Evolutionary conservation across 2,329 filamentous ascomycete species (phyloP).

Genomic region (Rutstroemia sydowiana): DNA sequence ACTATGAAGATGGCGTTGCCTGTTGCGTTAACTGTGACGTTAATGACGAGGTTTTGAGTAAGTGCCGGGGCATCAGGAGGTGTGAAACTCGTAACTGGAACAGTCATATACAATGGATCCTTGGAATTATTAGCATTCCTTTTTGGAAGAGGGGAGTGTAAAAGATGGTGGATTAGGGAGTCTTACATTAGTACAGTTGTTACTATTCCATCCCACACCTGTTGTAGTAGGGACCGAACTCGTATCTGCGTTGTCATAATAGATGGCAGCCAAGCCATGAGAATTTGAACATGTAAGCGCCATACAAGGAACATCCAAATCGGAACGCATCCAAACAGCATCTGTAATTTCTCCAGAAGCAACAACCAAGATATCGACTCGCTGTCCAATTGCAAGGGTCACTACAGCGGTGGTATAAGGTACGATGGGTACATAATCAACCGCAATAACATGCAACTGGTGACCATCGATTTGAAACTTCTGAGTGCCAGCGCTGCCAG

Average conservation of each 20-base stretch:
- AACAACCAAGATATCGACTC: slow-evolving; percentile 37
- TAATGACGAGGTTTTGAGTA: slow-evolving; percentile 7
- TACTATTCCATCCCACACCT: slow-evolving; percentile 6
- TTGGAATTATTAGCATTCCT: not conserved
- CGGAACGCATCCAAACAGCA: slow-evolving; percentile 55
- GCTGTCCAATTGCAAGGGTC: slow-evolving; percentile 43
- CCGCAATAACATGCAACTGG: slow-evolving; percentile 47
- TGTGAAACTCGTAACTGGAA: not conserved
- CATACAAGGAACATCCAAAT: slow-evolving; percentile 37
- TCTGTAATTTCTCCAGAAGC: slow-evolving; percentile 39
- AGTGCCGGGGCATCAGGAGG: slow-evolving; percentile 5
- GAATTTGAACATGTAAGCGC: slow-evolving; percentile 38
- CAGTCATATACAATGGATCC: slow-evolving; percentile 5
- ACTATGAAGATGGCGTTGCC: slow-evolving; percentile 2
- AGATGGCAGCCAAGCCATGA: slow-evolving; percentile 48
- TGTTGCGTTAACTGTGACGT: slow-evolving; percentile 2
- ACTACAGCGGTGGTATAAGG: slow-evolving; percentile 44
- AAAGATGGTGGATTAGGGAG: not conserved
- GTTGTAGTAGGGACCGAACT: slow-evolving; percentile 3
- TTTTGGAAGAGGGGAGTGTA: not conserved
- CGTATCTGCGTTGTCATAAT: slow-evolving; percentile 6
- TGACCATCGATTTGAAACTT: slow-evolving; percentile 48
- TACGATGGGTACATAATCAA: slow-evolving; percentile 48
- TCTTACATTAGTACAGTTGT: slow-evolving; percentile 9
- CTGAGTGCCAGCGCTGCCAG: slow-evolving; percentile 29